Evolutionary conservation across 1,284 basidiomycete species (phyloP).

Genomic region (Marasmius oreades): DNA sequence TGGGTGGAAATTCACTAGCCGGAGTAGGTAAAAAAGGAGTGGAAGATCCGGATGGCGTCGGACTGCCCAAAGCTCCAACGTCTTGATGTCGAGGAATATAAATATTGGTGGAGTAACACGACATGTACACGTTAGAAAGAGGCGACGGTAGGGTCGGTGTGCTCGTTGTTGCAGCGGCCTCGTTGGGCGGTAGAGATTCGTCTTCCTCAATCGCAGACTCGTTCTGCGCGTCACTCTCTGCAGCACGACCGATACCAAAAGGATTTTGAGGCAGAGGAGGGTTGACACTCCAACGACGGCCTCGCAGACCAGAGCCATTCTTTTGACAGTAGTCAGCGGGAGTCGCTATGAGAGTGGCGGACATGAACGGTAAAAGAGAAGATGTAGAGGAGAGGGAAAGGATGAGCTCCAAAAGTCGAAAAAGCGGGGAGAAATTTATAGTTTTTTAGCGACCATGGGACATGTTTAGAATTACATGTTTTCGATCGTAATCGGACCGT

Average conservation of each 20-base stretch:
- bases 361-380: not conserved
- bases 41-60: not conserved
- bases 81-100: conserved; percentile 28
- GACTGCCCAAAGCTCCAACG: not conserved
- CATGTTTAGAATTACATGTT: not conserved
- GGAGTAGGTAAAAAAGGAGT: conserved; percentile 10
- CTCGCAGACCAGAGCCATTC: not conserved
- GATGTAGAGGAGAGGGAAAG: not conserved
- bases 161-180: not conserved
- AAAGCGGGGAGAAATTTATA: not conserved
- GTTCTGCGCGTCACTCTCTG: not conserved
- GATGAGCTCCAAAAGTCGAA: not conserved
- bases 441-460: not conserved
- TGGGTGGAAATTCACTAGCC: conserved; percentile 9
- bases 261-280: not conserved
- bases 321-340: conserved; percentile 4
- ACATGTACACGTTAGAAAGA: conserved; percentile 29
- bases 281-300: not conserved
- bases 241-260: not conserved
- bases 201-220: conserved; percentile 3
- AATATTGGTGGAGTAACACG: conserved; percentile 29
- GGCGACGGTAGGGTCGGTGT: conserved; percentile 19
- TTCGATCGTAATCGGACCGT: not conserved
- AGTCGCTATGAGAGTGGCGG: not conserved
- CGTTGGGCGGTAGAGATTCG: not conserved